These are phyloP conservation scores for Wallacemonas sp. DNA, from an alignment of 208 protist genomes.

Conservation along the genomic window DNA sequence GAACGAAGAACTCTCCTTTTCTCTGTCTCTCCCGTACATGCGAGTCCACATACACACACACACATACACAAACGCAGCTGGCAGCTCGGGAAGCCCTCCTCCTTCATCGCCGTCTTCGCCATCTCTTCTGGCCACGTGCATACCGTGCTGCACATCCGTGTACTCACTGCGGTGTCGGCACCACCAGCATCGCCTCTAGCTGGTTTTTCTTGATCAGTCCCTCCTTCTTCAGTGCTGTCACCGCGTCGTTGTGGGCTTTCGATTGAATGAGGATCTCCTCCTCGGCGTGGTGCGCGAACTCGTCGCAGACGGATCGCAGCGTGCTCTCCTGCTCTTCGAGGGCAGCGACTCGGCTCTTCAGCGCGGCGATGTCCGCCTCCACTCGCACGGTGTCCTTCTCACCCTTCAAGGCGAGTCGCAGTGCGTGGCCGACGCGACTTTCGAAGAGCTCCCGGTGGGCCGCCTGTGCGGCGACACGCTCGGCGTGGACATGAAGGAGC, in stretches of 20 bases:
- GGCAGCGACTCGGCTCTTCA: constrained; percentile 38
- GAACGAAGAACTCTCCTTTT: too few species aligned
- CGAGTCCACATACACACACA: too few species aligned
- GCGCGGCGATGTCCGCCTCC: constrained; percentile 51
- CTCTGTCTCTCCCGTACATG: too few species aligned
- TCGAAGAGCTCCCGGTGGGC: constrained; percentile 83
- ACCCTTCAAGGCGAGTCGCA: constrained; percentile 82
- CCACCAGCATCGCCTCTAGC: constrained; percentile 72
- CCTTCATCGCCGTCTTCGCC: background rate
- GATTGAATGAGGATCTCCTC: constrained; percentile 78
- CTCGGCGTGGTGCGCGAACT: constrained; percentile 63
- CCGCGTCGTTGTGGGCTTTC: constrained; percentile 73
- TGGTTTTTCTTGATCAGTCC: constrained; percentile 70
- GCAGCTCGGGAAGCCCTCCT: background rate
- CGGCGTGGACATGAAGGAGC: constrained; percentile 74
- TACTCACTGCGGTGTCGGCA: constrained; percentile 29
- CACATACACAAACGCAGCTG: too few species aligned
- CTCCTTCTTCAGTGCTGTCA: constrained; percentile 78
- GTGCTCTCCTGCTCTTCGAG: constrained; percentile 64
- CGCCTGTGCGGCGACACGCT: constrained; percentile 72
- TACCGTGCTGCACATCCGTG: background rate
- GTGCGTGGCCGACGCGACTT: constrained; percentile 82
- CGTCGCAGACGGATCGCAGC: constrained; percentile 57
- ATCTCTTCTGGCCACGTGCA: background rate
- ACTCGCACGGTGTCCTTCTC: constrained; percentile 76